phyloP scores from a whole-genome alignment of 306 rosid species.

The Sphenostylis stenocarpa region DNA sequence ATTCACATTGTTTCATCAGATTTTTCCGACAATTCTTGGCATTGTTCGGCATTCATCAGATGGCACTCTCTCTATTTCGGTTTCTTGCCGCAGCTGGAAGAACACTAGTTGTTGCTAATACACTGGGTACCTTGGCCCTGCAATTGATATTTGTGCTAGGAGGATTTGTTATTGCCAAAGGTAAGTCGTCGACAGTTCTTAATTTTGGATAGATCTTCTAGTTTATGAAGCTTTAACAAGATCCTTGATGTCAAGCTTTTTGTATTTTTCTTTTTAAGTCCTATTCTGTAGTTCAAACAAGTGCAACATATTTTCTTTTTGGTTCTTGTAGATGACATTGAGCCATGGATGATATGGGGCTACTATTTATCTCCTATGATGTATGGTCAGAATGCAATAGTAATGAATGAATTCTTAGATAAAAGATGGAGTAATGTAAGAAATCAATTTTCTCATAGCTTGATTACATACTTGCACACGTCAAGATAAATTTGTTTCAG shows the following conservation, averaged over 20 bases:
- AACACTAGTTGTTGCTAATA: constrained; percentile 47
- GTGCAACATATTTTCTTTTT: background rate
- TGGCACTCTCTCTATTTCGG: constrained; percentile 62
- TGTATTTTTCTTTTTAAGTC: background rate
- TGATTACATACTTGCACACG: background rate
- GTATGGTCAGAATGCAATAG: constrained; percentile 85
- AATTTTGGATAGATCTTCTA: background rate
- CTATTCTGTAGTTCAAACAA: background rate
- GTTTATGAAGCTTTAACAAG: background rate
- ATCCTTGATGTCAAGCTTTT: background rate
- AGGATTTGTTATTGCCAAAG: constrained; percentile 56
- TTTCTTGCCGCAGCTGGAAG: constrained; percentile 58
- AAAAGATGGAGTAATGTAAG: constrained; percentile 66
- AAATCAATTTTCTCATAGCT: background rate
- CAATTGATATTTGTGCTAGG: constrained; percentile 55
- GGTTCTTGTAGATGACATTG: constrained; percentile 54
- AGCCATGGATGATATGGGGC: constrained; percentile 82
- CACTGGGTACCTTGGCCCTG: constrained; percentile 47
- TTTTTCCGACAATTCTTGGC: constrained; percentile 54
- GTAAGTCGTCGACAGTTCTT: constrained; percentile 25
- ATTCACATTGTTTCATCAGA: constrained; percentile 34
- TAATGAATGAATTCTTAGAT: constrained; percentile 73
- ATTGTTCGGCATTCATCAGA: constrained; percentile 60
- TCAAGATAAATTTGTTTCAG: background rate
- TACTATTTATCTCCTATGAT: constrained; percentile 69